Evolutionary conservation across 2,329 filamentous ascomycete species (phyloP), one percentile per base, ranked within the genome.

Genomic region (Huntiella savannae): DNA sequence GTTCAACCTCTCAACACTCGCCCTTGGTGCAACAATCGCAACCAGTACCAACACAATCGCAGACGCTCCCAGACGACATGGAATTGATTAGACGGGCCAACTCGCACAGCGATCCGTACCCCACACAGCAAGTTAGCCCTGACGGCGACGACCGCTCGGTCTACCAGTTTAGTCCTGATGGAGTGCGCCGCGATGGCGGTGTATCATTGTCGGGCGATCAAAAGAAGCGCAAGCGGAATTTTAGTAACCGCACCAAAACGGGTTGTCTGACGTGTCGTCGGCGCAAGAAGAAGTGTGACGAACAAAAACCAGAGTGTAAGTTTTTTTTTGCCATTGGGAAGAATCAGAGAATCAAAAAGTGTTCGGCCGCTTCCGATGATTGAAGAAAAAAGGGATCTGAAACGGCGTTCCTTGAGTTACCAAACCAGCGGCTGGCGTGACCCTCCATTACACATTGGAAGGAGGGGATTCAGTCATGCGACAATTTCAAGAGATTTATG

Each of bases 211-310:
- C 75, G 55, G 70, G 70, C 4, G 75, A 79, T 53, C 67, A 71
- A 3, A 81, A 81, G 60, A 81, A 80, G 60, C 65, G 79, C 42
- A 83, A 83, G 61, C 70, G 79, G 35, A 83, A 84, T 57, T 96
- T 95, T 57, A 93, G 85, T 64, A 94, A 95, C 61, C 74, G 88
- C 49, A 95, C 88, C 15, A 96, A 96, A 64, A 95, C 87, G 7
- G 86, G 87, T 32, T 96, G 88, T 60, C 76, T 93, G 62, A 96
- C 88, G 4, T 96, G 88, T 60, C 73, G 88, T 50, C 75, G 76
- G 58, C 74, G 88, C 49, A 96, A 96, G 71, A 96, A 96, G 75
- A 96, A 96, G 63, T 96, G 91, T 58, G 88, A 96, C 58, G 91
- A 96, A 65, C 74, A 73, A 46, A 92, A 93, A 60, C 91, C 91